Evolutionary conservation across 2,329 filamentous ascomycete species (phyloP), one percentile per base, ranked within the genome.

Genomic region (Diaporthe longicolla): DNA sequence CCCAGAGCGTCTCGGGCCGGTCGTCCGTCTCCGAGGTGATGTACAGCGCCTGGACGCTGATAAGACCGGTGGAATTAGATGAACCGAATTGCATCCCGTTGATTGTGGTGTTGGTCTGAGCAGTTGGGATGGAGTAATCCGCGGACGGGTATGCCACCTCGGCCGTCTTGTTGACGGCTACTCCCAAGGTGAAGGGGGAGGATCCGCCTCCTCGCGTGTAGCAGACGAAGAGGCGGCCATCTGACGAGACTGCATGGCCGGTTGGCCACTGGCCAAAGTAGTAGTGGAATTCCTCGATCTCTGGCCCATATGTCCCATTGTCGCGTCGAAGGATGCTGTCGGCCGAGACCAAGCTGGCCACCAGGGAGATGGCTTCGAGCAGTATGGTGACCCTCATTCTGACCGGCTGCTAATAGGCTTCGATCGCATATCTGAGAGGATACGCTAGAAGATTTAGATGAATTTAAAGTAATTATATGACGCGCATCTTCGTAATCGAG

Each of bases 241-340:
- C 80, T 19, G 81, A 84, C 1, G 84, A 84, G 2, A 85, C 81
- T 21, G 85, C 83, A 10, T 87, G 82, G 7, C 85, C 85, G 29
- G 85, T 85, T 1, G 84, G 85, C 84, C 83, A 86, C 77, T 86
- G 83, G 37, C 84, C 82, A 72, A 85, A 85, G 77, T 83, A 87
- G 77, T 87, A 87, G 76, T 88, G 85, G 50, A 84, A 83, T 75
- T 88, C 85, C 76, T 88, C 86, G 4, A 88, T 78, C 2, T 80
- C 76, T 0, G 85, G 85, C 4, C 86, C 85, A 61, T 86, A 86
- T 4, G 83, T 84, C n/a, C 86, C 86, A 71, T 84, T 84, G 75
- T 88, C 85, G 9, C 84, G 80, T 45, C 85, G 81, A 1, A 88
- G 54, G 29, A 59, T 71, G 26, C 61, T 52, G 45, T 52, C 21